Evolutionary conservation across 441 rosid genomes (phyloP).

Genomic region (Gossypium trilobum): DNA sequence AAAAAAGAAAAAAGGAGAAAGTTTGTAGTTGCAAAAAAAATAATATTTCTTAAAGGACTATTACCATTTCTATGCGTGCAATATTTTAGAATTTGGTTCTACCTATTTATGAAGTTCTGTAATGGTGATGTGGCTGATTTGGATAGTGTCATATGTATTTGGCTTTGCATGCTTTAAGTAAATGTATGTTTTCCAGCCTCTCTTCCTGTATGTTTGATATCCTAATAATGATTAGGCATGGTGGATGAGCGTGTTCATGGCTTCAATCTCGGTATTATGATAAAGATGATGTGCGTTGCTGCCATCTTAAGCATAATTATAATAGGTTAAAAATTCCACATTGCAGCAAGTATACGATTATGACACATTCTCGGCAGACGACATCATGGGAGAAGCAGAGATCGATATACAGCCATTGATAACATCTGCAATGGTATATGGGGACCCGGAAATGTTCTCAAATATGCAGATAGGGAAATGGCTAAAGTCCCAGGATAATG

Average conservation of each 20-base stretch:
- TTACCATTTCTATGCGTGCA: not conserved
- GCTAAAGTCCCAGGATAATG: slow-evolving; percentile 77
- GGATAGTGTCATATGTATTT: no score
- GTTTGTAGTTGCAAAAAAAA: not conserved
- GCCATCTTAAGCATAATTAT: not conserved
- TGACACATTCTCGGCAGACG: slow-evolving; percentile 81
- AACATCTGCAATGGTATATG: slow-evolving; percentile 73
- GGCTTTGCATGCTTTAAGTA: no score
- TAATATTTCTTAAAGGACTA: not conserved
- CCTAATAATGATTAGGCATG: no score
- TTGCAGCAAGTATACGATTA: slow-evolving; percentile 70
- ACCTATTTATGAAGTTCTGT: not conserved
- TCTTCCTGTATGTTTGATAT: no score
- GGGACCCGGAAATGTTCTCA: slow-evolving; percentile 72
- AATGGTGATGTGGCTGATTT: no score
- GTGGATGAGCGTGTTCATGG: no score
- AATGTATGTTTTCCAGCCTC: no score
- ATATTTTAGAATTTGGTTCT: not conserved
- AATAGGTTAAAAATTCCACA: not conserved
- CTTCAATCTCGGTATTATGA: no score
- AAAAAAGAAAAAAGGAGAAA: not conserved
- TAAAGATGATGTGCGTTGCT: not conserved
- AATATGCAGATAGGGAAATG: slow-evolving; percentile 90
- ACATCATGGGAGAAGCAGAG: slow-evolving; percentile 94
- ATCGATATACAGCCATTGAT: slow-evolving; percentile 76